phyloP scores from a whole-genome alignment of 2,329 filamentous ascomycete genomes.

The Clonostachys chloroleuca region DNA sequence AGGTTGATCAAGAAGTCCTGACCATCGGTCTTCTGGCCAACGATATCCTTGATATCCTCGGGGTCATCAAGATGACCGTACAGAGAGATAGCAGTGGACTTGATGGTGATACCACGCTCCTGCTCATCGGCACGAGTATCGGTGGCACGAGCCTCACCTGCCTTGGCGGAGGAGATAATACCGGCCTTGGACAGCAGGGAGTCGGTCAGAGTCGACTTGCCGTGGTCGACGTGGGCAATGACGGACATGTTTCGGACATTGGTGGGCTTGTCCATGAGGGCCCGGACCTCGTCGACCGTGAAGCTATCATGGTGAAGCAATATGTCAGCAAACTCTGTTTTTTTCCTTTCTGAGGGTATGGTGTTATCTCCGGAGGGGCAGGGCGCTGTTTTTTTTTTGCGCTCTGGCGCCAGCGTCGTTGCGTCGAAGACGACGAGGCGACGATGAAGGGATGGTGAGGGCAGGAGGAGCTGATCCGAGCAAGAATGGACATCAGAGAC shows the following conservation, averaged over 20 bases:
- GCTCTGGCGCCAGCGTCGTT: no score
- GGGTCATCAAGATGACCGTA: slow-evolving; percentile 77
- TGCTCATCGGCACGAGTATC: slow-evolving; percentile 97
- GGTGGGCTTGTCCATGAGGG: slow-evolving; percentile 72
- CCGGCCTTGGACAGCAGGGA: slow-evolving; percentile 98
- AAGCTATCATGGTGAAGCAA: slow-evolving; percentile 60
- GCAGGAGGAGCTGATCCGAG: neutral
- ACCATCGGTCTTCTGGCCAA: slow-evolving; percentile 80
- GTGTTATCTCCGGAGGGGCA: no score
- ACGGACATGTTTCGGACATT: slow-evolving; percentile 97
- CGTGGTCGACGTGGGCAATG: slow-evolving; percentile 99
- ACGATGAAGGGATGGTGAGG: slow-evolving; percentile 4
- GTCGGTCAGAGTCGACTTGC: slow-evolving; percentile 99
- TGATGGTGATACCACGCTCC: slow-evolving; percentile 99
- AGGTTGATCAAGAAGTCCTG: slow-evolving; percentile 99
- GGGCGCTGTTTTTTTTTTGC: no score
- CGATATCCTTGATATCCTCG: slow-evolving; percentile 94
- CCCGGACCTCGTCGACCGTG: slow-evolving; percentile 91
- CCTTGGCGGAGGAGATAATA: slow-evolving; percentile 98
- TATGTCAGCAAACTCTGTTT: slow-evolving; percentile 38
- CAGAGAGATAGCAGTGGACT: slow-evolving; percentile 99
- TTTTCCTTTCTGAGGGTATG: neutral
- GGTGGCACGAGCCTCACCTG: slow-evolving; percentile 91
- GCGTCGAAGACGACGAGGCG: neutral
- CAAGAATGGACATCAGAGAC: neutral